Base-by-base conservation (phyloP, 176 grass and related monocot species). In the Eleusine indica region DNA sequence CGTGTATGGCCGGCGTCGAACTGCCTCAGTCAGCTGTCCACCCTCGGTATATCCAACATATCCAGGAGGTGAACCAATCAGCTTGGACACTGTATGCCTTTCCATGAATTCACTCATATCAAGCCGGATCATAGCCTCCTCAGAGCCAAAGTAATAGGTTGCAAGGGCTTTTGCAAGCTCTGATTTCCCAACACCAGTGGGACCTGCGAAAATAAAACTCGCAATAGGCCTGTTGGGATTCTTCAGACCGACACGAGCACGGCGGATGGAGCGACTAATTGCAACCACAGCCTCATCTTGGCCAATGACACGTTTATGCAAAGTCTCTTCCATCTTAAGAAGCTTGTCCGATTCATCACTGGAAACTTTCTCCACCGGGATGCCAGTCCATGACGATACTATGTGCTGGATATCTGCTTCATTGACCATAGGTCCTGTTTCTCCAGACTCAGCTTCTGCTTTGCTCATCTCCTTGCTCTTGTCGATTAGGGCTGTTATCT, bases 101-200 rank as follows among this genome's bases (percentile, higher is more conserved):
- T 97, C 94, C 94, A 94, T 97, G 81, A 97, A 97, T 70, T 97
- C 92, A 76, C 92, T 97, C 94, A 97, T 97, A 83, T 97, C 94
- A 54, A 97, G 92, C n/a, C 91, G 85, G 87, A 92, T 91, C 94
- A 97, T 97, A 51, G 94, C 94, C 80, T 97, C 94, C 81, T 97
- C 86, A 7, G 92, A 97, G 10, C 92, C 92, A 66, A 92, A 94
- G 87, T 97, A 97, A 83, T 92, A 97, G 8, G 91, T 58, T 32
- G 94, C 94, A 66, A 97, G 82, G 12, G 90, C 71, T 49, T 97
- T 97, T 49, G 94, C 94, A 28, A 97, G 88, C 82, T 97, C 94
- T n/a, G 94, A 97, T 84, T 97, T 97, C 25, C 94, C 94, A 41
- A 97, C 94, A 48, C 94, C 94, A 30, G 94, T 97, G 47, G 94